A percentile compares a stretch with the other conserved stretches of the same genome.
Evolutionary conservation across 192 early-diverging fungal genomes (phyloP).

Genomic region (Rhizophlyctis rosea): DNA sequence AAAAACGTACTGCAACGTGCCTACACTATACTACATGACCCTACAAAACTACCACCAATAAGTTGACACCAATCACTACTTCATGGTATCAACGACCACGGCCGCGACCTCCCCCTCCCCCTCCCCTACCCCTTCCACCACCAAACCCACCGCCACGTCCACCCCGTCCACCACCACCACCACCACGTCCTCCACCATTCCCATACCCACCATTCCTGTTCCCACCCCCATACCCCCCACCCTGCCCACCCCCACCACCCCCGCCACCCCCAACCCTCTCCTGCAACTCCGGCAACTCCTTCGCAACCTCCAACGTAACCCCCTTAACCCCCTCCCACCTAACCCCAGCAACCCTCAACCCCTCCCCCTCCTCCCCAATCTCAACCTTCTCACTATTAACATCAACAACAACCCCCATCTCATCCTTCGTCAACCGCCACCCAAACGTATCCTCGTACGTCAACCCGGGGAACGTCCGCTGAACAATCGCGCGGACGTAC

Average conservation of each 20-base stretch:
- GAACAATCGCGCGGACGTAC: constrained; percentile 76
- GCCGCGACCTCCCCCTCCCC: constrained; percentile 19
- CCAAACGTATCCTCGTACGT: constrained; percentile 68
- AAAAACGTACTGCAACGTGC: too few species aligned
- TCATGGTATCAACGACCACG: constrained; percentile 45
- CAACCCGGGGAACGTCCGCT: constrained; percentile 67
- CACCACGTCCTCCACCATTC: constrained; percentile 40
- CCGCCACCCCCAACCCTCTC: constrained; percentile 38
- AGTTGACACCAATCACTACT: too few species aligned
- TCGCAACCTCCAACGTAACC: constrained; percentile 67
- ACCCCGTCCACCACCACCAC: constrained; percentile 47
- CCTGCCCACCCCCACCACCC: constrained; percentile 42
- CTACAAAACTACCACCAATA: too few species aligned
- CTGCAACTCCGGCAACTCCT: constrained; percentile 77
- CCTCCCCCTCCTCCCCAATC: constrained; percentile 50
- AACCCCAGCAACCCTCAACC: constrained; percentile 60
- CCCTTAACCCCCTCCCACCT: constrained; percentile 65
- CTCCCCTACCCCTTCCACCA: constrained; percentile 40
- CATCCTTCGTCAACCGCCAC: constrained; percentile 85
- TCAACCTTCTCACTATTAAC: constrained; percentile 67
- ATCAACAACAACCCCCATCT: constrained; percentile 82
- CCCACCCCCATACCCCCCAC: constrained; percentile 26
- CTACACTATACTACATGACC: too few species aligned
- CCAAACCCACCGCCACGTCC: constrained; percentile 38
- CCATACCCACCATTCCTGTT: constrained; percentile 16